A percentile compares a stretch with the other conserved stretches of the same genome.
Evolutionary conservation across 129 eudicot genomes (phyloP).

Genomic region (Sambucus nigra): DNA sequence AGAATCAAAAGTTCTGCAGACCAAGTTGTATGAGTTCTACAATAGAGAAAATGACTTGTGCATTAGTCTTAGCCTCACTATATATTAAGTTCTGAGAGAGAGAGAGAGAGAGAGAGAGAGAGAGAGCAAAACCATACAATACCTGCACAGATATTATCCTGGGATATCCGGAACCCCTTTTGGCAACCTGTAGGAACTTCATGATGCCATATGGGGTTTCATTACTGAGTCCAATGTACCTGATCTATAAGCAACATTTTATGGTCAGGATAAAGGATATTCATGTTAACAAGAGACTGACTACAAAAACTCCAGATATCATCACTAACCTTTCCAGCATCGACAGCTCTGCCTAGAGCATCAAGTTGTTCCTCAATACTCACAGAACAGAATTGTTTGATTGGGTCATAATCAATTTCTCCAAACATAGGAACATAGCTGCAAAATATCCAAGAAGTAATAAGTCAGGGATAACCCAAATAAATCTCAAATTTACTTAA

Average conservation of each 20-base stretch:
- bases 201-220: slow-evolving; percentile 95
- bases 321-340: slow-evolving; percentile 82
- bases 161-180: slow-evolving; percentile 27
- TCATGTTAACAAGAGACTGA: slow-evolving; percentile 3
- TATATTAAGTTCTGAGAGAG: neutral
- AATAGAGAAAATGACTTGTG: slow-evolving; percentile 1
- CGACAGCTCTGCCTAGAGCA: slow-evolving; percentile 66
- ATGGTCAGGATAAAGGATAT: neutral
- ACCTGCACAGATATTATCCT: slow-evolving; percentile 88
- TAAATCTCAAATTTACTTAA: neutral
- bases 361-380: slow-evolving; percentile 79
- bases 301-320: slow-evolving; percentile 1
- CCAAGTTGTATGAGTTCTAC: slow-evolving; percentile 82
- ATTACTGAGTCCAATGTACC: slow-evolving; percentile 84
- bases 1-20: slow-evolving; percentile 74
- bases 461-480: neutral
- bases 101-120: slow-evolving; percentile 12
- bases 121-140: neutral
- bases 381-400: slow-evolving; percentile 35
- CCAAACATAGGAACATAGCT: slow-evolving; percentile 99
- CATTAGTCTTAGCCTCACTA: slow-evolving; percentile 2
- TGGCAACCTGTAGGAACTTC: slow-evolving; percentile 78
- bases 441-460: too few relatives aligned
- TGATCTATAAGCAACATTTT: slow-evolving; percentile 45
- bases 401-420: slow-evolving; percentile 74